A percentile compares a stretch with the other conserved stretches of the same genome.
Evolutionary conservation across 1,284 basidiomycete genomes (phyloP).

Genomic region (Leccinum pachyderme): DNA sequence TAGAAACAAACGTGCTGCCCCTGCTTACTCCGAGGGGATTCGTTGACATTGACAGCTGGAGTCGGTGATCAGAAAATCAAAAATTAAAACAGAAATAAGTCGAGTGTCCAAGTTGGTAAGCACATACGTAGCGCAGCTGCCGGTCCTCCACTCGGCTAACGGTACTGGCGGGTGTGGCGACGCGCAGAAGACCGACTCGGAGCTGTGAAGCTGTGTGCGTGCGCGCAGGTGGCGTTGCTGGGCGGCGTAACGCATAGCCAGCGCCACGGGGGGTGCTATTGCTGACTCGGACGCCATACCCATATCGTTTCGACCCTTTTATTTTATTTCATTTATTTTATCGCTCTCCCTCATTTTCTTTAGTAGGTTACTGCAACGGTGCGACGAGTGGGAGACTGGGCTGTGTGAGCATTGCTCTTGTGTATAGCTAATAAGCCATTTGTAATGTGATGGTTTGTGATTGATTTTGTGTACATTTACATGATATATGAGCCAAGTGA

Average conservation of each 20-base stretch:
- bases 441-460: no score
- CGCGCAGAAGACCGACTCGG: background rate
- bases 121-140: no score
- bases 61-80: background rate
- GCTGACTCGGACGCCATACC: background rate
- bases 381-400: no score
- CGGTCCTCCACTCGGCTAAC: background rate
- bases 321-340: no score
- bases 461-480: no score
- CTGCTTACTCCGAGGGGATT: background rate
- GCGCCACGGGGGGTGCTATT: background rate
- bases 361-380: no score
- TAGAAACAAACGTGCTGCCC: background rate
- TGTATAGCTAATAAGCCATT: no score
- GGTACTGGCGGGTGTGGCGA: background rate
- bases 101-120: background rate
- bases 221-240: background rate
- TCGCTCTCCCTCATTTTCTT: no score
- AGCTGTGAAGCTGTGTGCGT: background rate
- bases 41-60: background rate
- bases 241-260: background rate
- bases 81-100: background rate
- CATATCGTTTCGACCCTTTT: no score
- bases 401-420: no score
- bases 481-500: no score